A percentile compares a stretch with the other conserved stretches of the same genome.
phyloP scores from a whole-genome alignment of 75 land plant species.

The Pseudotsuga menziesii region DNA sequence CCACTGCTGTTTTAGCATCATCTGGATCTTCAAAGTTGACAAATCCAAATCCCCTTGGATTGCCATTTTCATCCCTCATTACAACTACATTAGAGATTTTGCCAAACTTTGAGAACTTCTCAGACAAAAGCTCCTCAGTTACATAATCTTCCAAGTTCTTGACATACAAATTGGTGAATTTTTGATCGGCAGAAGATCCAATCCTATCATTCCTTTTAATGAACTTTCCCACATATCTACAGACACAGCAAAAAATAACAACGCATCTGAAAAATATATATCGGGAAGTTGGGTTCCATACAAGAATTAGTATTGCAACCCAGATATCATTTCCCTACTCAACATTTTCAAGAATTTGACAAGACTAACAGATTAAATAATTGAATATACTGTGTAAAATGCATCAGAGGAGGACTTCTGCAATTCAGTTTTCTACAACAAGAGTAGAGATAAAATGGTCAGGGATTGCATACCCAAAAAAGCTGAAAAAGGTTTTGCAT shows the following conservation, averaged over 20 bases:
- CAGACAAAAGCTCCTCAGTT: slow-evolving; percentile 41
- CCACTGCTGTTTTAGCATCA: slow-evolving; percentile 54
- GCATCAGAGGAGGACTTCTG: neutral
- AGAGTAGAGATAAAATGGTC: too few relatives aligned
- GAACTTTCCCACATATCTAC: slow-evolving; percentile 55
- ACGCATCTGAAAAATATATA: neutral
- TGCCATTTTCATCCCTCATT: slow-evolving; percentile 51
- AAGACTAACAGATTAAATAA: neutral
- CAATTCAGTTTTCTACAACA: too few relatives aligned
- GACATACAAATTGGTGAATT: slow-evolving; percentile 59
- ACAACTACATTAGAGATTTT: slow-evolving; percentile 39
- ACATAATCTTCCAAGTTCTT: slow-evolving; percentile 60
- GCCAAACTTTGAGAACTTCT: slow-evolving; percentile 61
- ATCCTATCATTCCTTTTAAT: slow-evolving; percentile 46
- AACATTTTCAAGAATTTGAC: neutral
- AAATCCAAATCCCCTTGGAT: slow-evolving; percentile 68
- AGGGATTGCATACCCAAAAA: too few relatives aligned
- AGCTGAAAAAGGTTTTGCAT: too few relatives aligned
- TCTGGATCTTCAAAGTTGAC: slow-evolving; percentile 61
- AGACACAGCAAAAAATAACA: neutral
- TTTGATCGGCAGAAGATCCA: slow-evolving; percentile 31
- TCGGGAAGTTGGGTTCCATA: neutral
- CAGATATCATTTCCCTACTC: neutral
- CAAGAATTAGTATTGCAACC: neutral
- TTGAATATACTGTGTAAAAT: neutral